phyloP scores from a whole-genome alignment of 371 early-diverging fungal species.

The Hamiltosporidium tvaerminnensis region DNA sequence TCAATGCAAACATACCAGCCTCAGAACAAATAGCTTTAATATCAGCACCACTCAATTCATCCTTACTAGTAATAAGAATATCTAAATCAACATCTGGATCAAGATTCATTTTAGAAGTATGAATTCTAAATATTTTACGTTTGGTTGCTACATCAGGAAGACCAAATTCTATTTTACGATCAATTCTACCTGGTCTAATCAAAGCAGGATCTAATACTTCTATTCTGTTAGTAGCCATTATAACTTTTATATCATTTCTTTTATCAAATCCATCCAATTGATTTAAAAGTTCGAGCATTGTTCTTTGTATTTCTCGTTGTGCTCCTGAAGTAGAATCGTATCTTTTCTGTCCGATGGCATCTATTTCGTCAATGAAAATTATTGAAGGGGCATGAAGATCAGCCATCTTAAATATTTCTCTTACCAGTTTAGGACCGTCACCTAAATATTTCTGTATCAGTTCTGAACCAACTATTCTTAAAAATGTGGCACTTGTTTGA shows the following conservation, averaged over 20 bases:
- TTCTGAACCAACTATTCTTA: conserved; percentile 98
- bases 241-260: conserved; percentile 92
- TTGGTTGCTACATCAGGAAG: conserved; percentile 94
- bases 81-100: conserved; percentile 87
- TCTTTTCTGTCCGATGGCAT: conserved; percentile 90
- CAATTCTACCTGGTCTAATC: conserved; percentile 97
- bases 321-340: conserved; percentile 91
- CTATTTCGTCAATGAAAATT: conserved; percentile 99
- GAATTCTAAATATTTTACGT: conserved; percentile 91
- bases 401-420: conserved; percentile 94
- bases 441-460: conserved; percentile 98
- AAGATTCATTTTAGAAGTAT: conserved; percentile 89
- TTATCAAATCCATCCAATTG: conserved; percentile 99
- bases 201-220: conserved; percentile 94
- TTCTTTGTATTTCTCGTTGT: conserved; percentile 92
- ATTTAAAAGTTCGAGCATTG: conserved; percentile 98
- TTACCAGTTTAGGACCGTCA: conserved; percentile 95
- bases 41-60: conserved; percentile 96
- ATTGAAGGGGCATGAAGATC: conserved; percentile 96
- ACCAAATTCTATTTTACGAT: conserved; percentile 99
- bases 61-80: conserved; percentile 90
- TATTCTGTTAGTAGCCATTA: conserved; percentile 99
- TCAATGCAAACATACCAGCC: conserved; percentile 85
- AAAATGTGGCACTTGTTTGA: conserved; percentile 94
- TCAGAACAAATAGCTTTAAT: conserved; percentile 99